Conservation (phyloP, 345 rosid genomes). For the Excoecaria agallocha region DNA sequence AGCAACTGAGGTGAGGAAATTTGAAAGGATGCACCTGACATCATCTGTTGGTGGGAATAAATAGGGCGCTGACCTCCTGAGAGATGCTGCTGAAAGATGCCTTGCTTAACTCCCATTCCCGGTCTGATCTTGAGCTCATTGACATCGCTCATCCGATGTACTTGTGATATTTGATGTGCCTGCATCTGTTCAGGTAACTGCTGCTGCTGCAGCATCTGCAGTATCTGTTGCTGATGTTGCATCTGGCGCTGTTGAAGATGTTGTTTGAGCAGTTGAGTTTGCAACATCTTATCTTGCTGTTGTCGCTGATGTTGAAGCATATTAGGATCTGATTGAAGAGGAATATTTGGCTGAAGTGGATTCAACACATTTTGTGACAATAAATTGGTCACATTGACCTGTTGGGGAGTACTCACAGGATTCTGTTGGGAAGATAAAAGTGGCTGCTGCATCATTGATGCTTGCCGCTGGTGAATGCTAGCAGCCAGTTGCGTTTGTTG, state of each 20-base stretch:
- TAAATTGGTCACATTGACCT: conserved; percentile 48
- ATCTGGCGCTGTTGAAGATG: conserved; percentile 60
- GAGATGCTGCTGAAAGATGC: conserved; percentile 68
- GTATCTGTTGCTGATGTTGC: conserved; percentile 53
- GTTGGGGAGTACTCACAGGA: conserved; percentile 51
- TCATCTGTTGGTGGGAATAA: conserved; percentile 69
- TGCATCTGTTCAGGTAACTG: conserved; percentile 63
- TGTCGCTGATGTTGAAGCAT: conserved; percentile 78
- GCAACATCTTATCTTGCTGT: conserved; percentile 46
- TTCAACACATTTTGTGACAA: conserved; percentile 63
- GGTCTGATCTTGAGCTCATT: conserved; percentile 66
- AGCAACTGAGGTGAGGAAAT: conserved; percentile 74
- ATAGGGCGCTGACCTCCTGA: conserved; percentile 52
- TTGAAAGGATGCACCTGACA: conserved; percentile 60
- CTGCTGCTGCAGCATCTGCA: conserved; percentile 64
- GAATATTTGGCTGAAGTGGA: conserved; percentile 55
- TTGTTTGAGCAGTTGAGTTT: conserved; percentile 53
- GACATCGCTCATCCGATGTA: conserved; percentile 69
- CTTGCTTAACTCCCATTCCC: conserved; percentile 66
- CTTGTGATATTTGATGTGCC: conserved; percentile 57
- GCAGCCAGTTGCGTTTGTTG: conserved; percentile 61
- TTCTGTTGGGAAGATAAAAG: conserved; percentile 45
- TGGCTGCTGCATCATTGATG: conserved; percentile 64
- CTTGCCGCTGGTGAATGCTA: conserved; percentile 73
- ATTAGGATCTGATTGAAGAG: conserved; percentile 62